These are phyloP conservation scores for Cladosporium sp. DNA, from an alignment of 2,329 filamentous ascomycete species.

Conservation along the genomic window DNA sequence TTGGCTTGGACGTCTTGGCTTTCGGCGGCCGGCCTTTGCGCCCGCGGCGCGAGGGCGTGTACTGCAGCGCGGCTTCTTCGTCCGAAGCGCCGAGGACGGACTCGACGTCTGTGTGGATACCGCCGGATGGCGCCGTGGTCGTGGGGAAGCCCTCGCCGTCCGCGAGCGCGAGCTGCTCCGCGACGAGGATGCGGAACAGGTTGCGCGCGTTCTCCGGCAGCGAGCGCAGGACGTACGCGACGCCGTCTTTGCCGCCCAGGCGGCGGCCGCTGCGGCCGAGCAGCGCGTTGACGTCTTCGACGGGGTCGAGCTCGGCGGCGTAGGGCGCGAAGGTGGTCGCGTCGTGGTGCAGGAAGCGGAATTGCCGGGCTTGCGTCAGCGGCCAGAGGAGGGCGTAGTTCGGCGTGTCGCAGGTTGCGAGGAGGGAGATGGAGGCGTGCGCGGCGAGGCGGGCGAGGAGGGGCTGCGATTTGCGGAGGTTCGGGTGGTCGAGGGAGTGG, in stretches of 20 bases:
- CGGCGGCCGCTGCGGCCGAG: constrained; percentile 74
- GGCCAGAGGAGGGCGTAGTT: constrained; percentile 89
- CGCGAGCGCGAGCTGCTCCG: constrained; percentile 67
- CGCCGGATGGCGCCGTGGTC: constrained; percentile 17
- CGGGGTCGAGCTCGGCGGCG: constrained; percentile 68
- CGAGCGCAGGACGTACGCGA: constrained; percentile 82
- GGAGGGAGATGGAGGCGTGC: constrained; percentile 63
- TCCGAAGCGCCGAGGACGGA: constrained; percentile 21
- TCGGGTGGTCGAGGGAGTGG: constrained; percentile 77
- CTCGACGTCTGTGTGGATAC: constrained; percentile 28
- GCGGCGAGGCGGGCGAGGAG: constrained; percentile 70
- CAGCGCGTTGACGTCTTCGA: constrained; percentile 84
- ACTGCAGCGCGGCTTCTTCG: constrained; percentile 26
- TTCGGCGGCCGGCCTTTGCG: constrained; percentile 20
- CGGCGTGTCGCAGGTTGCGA: constrained; percentile 81
- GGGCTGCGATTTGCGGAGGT: constrained; percentile 70
- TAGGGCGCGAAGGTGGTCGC: constrained; percentile 81
- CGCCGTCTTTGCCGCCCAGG: constrained; percentile 82
- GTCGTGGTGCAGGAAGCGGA: constrained; percentile 88
- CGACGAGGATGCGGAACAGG: constrained; percentile 76
- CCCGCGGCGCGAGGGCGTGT: constrained; percentile 22
- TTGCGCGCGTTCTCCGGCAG: constrained; percentile 87
- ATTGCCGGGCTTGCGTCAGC: constrained; percentile 70
- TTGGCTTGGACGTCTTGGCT: constrained; percentile 14
- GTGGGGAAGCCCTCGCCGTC: constrained; percentile 46